Evolutionary conservation across 495 filamentous ascomycete genomes (phyloP).

Genomic region (Oleoguttula mirabilis): DNA sequence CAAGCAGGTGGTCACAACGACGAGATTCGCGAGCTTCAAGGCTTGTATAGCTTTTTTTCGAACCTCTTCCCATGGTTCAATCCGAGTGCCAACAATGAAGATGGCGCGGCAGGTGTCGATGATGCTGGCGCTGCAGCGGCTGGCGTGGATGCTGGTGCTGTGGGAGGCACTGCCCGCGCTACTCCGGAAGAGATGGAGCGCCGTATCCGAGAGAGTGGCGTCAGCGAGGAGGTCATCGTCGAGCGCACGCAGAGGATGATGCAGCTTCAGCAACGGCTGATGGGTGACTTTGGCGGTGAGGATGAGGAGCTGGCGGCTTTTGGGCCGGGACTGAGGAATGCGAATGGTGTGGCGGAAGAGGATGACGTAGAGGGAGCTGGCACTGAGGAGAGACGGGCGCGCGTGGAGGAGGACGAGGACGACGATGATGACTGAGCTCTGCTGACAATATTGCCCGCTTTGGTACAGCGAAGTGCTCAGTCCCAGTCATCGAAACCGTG

Average conservation of each 20-base stretch:
- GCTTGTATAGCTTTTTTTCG: constrained; percentile 15
- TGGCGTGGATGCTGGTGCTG: neutral
- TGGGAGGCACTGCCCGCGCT: neutral
- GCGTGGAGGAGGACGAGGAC: too few species aligned
- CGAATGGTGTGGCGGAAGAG: too few species aligned
- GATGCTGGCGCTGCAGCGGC: neutral
- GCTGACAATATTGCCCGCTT: too few species aligned
- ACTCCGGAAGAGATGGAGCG: constrained; percentile 8
- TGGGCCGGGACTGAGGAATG: too few species aligned
- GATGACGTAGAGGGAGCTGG: too few species aligned
- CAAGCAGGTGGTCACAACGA: neutral
- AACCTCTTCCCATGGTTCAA: constrained; percentile 8
- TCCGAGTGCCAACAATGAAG: neutral
- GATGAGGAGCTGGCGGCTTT: neutral
- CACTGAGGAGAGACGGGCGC: too few species aligned
- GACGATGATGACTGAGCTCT: too few species aligned
- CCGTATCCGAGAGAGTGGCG: constrained; percentile 6
- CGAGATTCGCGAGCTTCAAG: constrained; percentile 20
- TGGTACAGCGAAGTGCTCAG: too few species aligned
- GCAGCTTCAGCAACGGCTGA: constrained; percentile 14
- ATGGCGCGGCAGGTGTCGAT: neutral
- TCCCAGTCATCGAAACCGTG: constrained; percentile 13
- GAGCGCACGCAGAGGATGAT: constrained; percentile 14
- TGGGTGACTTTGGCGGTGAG: constrained; percentile 13
- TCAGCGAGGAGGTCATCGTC: constrained; percentile 16